Evolutionary conservation across 495 filamentous ascomycete species (phyloP).

Genomic region (Daldinia caldariorum): DNA sequence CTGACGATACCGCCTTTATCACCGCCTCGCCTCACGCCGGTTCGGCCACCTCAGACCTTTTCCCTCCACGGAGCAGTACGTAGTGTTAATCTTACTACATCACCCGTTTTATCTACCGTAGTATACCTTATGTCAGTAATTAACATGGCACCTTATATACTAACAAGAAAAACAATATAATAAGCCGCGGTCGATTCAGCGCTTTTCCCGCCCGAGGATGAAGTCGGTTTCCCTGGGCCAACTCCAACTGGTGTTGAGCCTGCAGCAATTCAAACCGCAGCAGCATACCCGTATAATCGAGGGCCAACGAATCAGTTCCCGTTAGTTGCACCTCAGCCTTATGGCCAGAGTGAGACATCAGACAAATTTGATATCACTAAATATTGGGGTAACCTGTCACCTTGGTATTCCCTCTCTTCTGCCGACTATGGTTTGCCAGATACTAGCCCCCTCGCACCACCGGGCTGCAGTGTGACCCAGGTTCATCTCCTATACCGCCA

Average conservation of each 20-base stretch:
- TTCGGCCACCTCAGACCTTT: constrained; percentile 37
- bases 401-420: constrained; percentile 47
- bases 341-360: constrained; percentile 25
- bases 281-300: constrained; percentile 41
- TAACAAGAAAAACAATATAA: constrained; percentile 18
- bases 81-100: constrained; percentile 1
- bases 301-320: constrained; percentile 46
- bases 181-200: constrained; percentile 39
- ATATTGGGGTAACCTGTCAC: constrained; percentile 48
- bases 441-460: constrained; percentile 44
- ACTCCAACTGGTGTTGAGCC: constrained; percentile 42
- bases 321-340: constrained; percentile 40
- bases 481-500: constrained; percentile 57
- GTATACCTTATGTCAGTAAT: too few species aligned
- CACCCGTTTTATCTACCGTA: too few species aligned
- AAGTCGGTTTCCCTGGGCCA: constrained; percentile 42
- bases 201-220: constrained; percentile 43
- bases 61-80: constrained; percentile 43
- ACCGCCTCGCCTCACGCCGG: constrained; percentile 37
- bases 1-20: constrained; percentile 33
- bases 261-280: constrained; percentile 40
- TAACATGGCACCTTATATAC: background rate
- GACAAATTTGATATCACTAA: constrained; percentile 45
- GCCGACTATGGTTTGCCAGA: constrained; percentile 46
- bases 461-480: constrained; percentile 62